Evolutionary conservation across 495 filamentous ascomycete genomes (phyloP).

Genomic region (Penicillium tannophilum): DNA sequence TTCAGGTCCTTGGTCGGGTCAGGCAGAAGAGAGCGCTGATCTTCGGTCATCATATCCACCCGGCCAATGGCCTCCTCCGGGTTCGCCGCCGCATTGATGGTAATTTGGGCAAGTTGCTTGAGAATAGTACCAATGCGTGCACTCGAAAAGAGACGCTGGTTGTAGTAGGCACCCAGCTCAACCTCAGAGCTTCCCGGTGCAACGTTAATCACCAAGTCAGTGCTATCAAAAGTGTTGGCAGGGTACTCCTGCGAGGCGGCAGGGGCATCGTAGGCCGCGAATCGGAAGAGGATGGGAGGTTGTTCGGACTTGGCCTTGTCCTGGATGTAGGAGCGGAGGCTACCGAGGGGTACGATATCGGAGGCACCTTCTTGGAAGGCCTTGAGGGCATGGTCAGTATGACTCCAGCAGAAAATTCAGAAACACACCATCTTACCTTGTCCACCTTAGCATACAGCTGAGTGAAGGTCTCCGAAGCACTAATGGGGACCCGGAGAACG

Average conservation of each 20-base stretch:
- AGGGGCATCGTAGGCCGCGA: conserved; percentile 53
- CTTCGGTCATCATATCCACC: conserved; percentile 51
- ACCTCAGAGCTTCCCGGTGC: conserved; percentile 34
- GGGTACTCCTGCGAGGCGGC: conserved; percentile 49
- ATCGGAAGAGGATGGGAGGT: conserved; percentile 48
- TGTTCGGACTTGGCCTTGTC: conserved; percentile 45
- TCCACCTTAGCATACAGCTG: conserved; percentile 49
- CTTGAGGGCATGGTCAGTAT: conserved; percentile 22
- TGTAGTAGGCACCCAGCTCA: conserved; percentile 51
- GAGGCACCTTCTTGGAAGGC: conserved; percentile 45
- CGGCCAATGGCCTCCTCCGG: conserved; percentile 48
- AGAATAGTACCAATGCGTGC: conserved; percentile 48
- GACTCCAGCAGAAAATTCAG: neutral
- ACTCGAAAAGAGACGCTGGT: conserved; percentile 54
- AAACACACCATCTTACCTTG: conserved; percentile 35
- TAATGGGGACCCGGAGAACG: conserved; percentile 48
- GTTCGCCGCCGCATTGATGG: conserved; percentile 44
- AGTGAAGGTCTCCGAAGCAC: conserved; percentile 41
- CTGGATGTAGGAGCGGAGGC: conserved; percentile 49
- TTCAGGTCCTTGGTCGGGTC: conserved; percentile 77
- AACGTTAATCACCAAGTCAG: conserved; percentile 51
- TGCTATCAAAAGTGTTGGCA: conserved; percentile 48
- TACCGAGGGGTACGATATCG: conserved; percentile 49
- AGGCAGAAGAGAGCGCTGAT: conserved; percentile 56
- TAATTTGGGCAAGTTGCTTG: conserved; percentile 46